These are phyloP conservation scores for Sporodiniella umbellata DNA, from an alignment of 371 early-diverging fungal genomes.

Conservation along the genomic window DNA sequence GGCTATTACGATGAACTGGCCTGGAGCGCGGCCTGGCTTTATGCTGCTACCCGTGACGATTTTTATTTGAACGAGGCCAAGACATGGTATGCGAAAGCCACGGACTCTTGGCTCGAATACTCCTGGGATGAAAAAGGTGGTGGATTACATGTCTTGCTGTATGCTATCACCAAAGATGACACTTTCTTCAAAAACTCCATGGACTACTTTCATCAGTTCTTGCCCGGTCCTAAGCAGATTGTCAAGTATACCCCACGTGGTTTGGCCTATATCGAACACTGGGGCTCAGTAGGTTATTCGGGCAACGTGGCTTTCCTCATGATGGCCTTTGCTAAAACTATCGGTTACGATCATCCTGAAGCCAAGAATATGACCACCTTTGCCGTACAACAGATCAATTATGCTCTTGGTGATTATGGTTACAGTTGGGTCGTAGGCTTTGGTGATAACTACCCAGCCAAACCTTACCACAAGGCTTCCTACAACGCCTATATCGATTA, in stretches of 20 bases:
- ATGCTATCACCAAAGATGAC: conserved; percentile 40
- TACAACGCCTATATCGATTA: conserved; percentile 58
- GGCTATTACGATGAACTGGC: conserved; percentile 51
- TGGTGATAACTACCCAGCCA: conserved; percentile 49
- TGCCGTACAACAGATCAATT: conserved; percentile 56
- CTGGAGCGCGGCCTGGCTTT: conserved; percentile 49
- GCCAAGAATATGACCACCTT: conserved; percentile 38
- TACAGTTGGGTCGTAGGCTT: conserved; percentile 58
- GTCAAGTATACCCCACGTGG: conserved; percentile 57
- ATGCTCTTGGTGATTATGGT: conserved; percentile 57
- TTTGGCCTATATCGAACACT: conserved; percentile 48
- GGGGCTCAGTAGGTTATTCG: conserved; percentile 57
- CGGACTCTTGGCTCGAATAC: conserved; percentile 45
- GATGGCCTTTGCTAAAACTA: conserved; percentile 46
- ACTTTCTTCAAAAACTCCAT: conserved; percentile 46
- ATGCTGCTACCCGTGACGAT: conserved; percentile 45
- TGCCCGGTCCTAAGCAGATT: conserved; percentile 39
- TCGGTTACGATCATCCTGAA: conserved; percentile 33
- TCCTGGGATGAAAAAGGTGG: conserved; percentile 59
- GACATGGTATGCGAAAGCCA: conserved; percentile 27
- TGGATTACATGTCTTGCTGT: conserved; percentile 43
- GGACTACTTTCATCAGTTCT: conserved; percentile 47
- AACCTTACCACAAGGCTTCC: conserved; percentile 55
- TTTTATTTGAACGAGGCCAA: conserved; percentile 41
- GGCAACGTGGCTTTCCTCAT: conserved; percentile 50